Evolutionary conservation across 352 stramenopile genomes (phyloP), one percentile per base, ranked within the genome.

Genomic region (Phytopythium ostracodes): DNA sequence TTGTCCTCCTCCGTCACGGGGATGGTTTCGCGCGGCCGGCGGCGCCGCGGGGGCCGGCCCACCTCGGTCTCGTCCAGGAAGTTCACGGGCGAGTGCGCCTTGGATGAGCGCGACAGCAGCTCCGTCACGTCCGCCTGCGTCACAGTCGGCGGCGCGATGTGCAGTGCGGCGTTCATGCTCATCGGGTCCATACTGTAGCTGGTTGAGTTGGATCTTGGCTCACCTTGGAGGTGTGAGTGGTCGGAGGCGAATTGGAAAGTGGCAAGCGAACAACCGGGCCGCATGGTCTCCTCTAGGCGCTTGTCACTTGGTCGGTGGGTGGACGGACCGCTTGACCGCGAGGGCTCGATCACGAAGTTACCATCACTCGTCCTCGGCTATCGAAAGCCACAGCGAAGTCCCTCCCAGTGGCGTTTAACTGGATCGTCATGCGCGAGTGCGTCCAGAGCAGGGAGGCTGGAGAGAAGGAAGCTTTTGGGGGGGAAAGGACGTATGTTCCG

Each of bases 1-100:
- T 59, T 64, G n/a, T 79, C 63, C 59, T 84, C 68, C 55, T 83
- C 73, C 2, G 80, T 68, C 18, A 88, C 81, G 2, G 82, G 76
- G 31, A 82, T 81, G 9, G 66, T 73, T 64, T 68, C 66, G 25
- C 80, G 80, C 17, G 72, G 70, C 53, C 73, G 71, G 9, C 75
- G 70, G 29, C 72, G 72, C 15, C 68, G 64, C 20, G 62, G 59
- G 29, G 59, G 66, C 18, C 66, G 72, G 31, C 69, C 66, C n/a
- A 76, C 58, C 64, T 60, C 29, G 8, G 55, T 53, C 22, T 51
- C 22, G 22, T 31, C 44, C 42, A 53, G 36, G 11, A 33, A 1
- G 20, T 53, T 14, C 27, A 36, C 18, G 40, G 53, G 53, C 35
- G 53, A 44, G 31, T 20, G 25, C 4, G 51, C 20, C 35, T 42